Conservation (phyloP, 768 basidiomycete genomes). For the Lactarius quietus region DNA sequence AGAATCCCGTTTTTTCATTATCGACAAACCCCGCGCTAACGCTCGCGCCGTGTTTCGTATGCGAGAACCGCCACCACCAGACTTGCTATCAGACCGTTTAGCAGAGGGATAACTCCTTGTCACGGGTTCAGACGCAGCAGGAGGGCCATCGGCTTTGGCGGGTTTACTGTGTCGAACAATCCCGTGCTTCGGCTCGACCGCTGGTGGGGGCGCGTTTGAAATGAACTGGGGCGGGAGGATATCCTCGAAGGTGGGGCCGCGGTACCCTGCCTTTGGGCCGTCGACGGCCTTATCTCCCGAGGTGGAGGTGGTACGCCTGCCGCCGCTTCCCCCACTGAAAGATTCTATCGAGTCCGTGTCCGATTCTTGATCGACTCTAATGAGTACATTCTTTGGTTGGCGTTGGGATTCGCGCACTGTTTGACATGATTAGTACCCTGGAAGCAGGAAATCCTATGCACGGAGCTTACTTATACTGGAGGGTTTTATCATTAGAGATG, state of each 20-base stretch:
- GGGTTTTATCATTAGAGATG: not conserved
- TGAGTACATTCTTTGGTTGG: not conserved
- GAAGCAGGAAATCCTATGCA: not conserved
- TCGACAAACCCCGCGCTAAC: constrained; percentile 1
- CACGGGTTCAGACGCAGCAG: not conserved
- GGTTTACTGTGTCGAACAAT: not conserved
- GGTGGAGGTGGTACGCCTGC: not conserved
- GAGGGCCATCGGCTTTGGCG: not conserved
- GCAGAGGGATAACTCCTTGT: not conserved
- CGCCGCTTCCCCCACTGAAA: not conserved
- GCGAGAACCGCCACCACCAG: not conserved
- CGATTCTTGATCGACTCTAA: not conserved
- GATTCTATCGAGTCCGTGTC: not conserved
- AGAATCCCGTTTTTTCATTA: not conserved
- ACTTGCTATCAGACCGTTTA: not conserved
- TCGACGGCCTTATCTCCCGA: not conserved
- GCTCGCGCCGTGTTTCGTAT: not conserved
- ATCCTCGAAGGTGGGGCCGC: constrained; percentile 19
- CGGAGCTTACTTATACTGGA: not conserved
- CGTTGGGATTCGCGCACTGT: not conserved
- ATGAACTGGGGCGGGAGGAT: constrained; percentile 13
- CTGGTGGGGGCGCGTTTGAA: constrained; percentile 9
- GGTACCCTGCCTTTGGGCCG: not conserved
- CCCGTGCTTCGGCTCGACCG: not conserved
- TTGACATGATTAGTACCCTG: not conserved